phyloP scores from a whole-genome alignment of 495 filamentous ascomycete species.

The Daldinia loculata region DNA sequence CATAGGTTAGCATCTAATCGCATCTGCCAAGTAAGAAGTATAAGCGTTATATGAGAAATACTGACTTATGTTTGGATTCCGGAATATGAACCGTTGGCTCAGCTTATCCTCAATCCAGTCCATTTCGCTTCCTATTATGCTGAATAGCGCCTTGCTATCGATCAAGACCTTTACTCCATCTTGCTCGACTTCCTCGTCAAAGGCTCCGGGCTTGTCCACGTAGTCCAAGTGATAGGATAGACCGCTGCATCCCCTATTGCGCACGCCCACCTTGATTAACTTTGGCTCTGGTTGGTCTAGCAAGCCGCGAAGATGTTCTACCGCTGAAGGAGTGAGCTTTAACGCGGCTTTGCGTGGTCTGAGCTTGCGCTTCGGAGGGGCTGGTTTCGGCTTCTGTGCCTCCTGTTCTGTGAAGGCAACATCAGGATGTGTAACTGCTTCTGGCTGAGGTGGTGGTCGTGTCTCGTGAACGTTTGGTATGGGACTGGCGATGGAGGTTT shows the following conservation, averaged over 20 bases:
- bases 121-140: conserved; percentile 99
- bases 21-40: neutral
- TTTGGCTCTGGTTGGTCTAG: conserved; percentile 86
- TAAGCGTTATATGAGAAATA: conserved; percentile 36
- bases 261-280: conserved; percentile 91
- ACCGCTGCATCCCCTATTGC: conserved; percentile 94
- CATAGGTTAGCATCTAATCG: conserved; percentile 48
- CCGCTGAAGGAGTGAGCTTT: conserved; percentile 79
- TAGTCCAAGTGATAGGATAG: conserved; percentile 96
- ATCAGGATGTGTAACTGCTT: conserved; percentile 35
- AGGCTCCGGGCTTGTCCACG: conserved; percentile 84
- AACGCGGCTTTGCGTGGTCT: conserved; percentile 91
- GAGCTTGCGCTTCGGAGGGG: conserved; percentile 70
- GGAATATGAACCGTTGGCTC: conserved; percentile 88
- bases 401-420: conserved; percentile 63
- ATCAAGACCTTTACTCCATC: conserved; percentile 96
- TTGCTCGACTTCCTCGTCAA: conserved; percentile 94
- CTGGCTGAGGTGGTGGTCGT: conserved; percentile 54
- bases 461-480: conserved; percentile 64
- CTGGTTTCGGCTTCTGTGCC: conserved; percentile 67
- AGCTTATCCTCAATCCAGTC: conserved; percentile 98
- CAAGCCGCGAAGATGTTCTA: conserved; percentile 75
- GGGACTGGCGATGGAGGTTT: conserved; percentile 72
- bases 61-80: conserved; percentile 98
- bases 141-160: conserved; percentile 95